Percentiles rank a stretch among this genome's conserved stretches.
phyloP scores from a whole-genome alignment of 805 yeast species.

The Saturnispora besseyi region DNA sequence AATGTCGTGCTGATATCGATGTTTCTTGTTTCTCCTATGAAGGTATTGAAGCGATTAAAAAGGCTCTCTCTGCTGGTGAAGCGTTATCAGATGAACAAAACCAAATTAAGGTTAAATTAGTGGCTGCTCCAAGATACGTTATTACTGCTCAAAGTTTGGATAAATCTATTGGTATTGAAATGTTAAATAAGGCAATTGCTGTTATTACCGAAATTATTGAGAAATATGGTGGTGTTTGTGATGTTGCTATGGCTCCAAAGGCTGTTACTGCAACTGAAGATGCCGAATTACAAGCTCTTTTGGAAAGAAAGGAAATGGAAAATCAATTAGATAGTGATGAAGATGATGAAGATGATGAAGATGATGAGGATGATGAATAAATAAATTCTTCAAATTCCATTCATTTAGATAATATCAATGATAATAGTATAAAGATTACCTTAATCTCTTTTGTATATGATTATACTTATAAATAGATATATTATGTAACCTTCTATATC shows the following conservation, averaged over 20 bases:
- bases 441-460: background rate
- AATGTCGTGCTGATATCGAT: slow-evolving; percentile 97
- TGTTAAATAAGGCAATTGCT: slow-evolving; percentile 70
- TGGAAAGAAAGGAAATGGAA: slow-evolving; percentile 88
- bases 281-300: slow-evolving; percentile 91
- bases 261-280: slow-evolving; percentile 98
- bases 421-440: background rate
- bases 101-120: slow-evolving; percentile 88
- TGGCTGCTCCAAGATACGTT: slow-evolving; percentile 96
- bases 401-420: background rate
- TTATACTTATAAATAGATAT: background rate
- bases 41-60: slow-evolving; percentile 94
- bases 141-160: slow-evolving; percentile 88
- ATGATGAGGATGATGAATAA: slow-evolving; percentile 9
- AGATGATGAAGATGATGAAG: slow-evolving; percentile 30
- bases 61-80: slow-evolving; percentile 83
- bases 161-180: slow-evolving; percentile 77
- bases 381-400: background rate
- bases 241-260: slow-evolving; percentile 95
- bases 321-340: slow-evolving; percentile 79
- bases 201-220: slow-evolving; percentile 63
- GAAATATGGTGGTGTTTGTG: slow-evolving; percentile 74
- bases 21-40: slow-evolving; percentile 96
- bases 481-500: background rate
- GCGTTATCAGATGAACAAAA: slow-evolving; percentile 69